Base-by-base conservation (phyloP, 2,329 filamentous ascomycete species). In the Hypoxylon sp. region DNA sequence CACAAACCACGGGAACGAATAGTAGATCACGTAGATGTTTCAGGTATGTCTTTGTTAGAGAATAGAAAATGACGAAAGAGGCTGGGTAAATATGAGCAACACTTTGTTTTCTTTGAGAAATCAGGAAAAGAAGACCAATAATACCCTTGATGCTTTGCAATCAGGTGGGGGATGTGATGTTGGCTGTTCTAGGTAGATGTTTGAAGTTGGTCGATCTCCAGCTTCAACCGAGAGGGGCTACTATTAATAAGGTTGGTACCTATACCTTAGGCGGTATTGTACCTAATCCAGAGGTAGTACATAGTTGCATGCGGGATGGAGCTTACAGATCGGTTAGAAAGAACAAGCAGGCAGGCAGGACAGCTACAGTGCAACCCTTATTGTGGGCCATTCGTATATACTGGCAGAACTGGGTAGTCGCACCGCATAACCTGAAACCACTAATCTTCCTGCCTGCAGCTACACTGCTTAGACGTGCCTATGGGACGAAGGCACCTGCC, bases 391-490 rank as follows among this genome's bases (percentile, higher is more conserved):
- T 60, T 49, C 55, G 45, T 30, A 53, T 60, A 61, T 60, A 61
- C 52, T 63, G 51, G 23, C 32, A 36, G 56, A 23, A 57, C 53
- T 64, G 51, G 25, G 45, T 60, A 25, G 65, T 70, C 17, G 49
- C 62, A 71, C 70, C 57, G 67, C 71, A 73, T 73, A 55, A 73
- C 71, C 71, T 73, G 71, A 73, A 73, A 73, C 71, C n/a, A 13
- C 65, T 30, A 63, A 60, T 55, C n/a, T 63, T 17, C 52, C 64
- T 64, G 7, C 67, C 64, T 61, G 57, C 63, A 69, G 67, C 60
- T 49, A 45, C 19, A 10, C 50, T 49, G 32, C 19, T 23, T 10
- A 46, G 36, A 48, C 36, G 10, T 65, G 13, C 67, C 67, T 69
- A 69, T 69, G 25, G 30, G 58, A 69, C 9, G 30, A 6, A 51